Base-by-base conservation (phyloP, 2,329 filamentous ascomycete genomes). In the Phialocephala subalpina region DNA sequence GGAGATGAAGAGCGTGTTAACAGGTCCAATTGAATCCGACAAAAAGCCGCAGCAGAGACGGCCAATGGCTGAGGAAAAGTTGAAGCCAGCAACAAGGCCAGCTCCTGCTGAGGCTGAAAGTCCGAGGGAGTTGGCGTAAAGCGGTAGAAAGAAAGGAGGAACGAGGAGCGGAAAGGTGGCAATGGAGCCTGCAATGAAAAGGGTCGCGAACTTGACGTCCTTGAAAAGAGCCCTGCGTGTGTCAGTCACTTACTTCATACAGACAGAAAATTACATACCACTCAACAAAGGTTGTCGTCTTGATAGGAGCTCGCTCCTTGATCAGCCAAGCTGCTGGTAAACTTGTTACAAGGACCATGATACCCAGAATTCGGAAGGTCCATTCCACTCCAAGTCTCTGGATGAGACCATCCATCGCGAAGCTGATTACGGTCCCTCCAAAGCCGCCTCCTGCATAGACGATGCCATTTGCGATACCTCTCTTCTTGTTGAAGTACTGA, bases 161-260 rank as follows among this genome's bases (percentile, higher is more conserved):
- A 89, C 86, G 64, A 88, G 83, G 18, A 89, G 80, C 0, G 87
- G 83, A 67, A 90, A 90, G 1, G 85, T 88, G 1, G 81, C 86
- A 11, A 89, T 80, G 0, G 81, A 83, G 0, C 85, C 83, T 4
- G 82, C 82, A 3, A 84, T 70, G 71, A 89, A 88, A 29, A 90
- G 74, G 2, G 83, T 74, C 6, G 79, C 69, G 73, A 89, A 89
- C 11, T 79, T 81, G 25, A 81, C 63, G 62, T 86, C 80, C 35
- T 80, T 81, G 73, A 89, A 87, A 2, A 88, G 77, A 35, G 77
- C 76, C 83, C 82, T 83, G 55, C 2, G 9, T n/a, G 18, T 18
- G 11, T 38, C 9, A 14, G 22, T 61, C 11, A 57, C 55, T n/a
- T 57, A 36, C 47, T 29, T 14, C 4, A 6, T 4, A 42, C 9